Conservation (phyloP, 352 stramenopile species). For the Phytopythium chamaehyphon region DNA sequence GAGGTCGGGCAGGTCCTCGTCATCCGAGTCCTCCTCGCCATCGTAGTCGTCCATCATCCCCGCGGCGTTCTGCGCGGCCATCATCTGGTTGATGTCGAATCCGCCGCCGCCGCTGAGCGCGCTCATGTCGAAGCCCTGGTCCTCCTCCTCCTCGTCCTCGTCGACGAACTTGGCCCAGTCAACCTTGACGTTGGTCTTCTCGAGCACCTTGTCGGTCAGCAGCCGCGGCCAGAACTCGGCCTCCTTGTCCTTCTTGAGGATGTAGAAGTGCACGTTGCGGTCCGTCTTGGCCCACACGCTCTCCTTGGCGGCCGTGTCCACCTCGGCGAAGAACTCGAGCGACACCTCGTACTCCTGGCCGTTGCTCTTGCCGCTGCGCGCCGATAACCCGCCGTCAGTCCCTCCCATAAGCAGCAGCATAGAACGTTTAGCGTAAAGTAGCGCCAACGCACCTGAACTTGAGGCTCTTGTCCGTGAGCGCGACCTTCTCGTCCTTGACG, state of each 20-base stretch:
- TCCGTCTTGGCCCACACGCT: slow-evolving; percentile 95
- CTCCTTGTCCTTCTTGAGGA: slow-evolving; percentile 94
- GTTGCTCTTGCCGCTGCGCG: slow-evolving; percentile 86
- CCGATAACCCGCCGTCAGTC: neutral
- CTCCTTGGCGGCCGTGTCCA: slow-evolving; percentile 86
- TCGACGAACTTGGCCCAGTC: slow-evolving; percentile 97
- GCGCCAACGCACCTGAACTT: slow-evolving; percentile 78
- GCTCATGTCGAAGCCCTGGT: slow-evolving; percentile 83
- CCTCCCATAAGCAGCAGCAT: slow-evolving; percentile 1
- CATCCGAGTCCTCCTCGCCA: slow-evolving; percentile 57
- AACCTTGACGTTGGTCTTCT: slow-evolving; percentile 96
- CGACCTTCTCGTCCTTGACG: slow-evolving; percentile 92
- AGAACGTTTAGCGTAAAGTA: no score
- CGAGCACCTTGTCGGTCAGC: slow-evolving; percentile 93
- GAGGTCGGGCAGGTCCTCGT: slow-evolving; percentile 83
- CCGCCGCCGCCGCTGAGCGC: slow-evolving; percentile 81
- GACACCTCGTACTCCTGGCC: slow-evolving; percentile 92
- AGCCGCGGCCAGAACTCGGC: slow-evolving; percentile 95
- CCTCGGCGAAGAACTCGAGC: slow-evolving; percentile 95
- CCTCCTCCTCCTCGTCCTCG: slow-evolving; percentile 94
- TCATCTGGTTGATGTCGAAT: slow-evolving; percentile 96
- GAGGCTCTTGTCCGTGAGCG: slow-evolving; percentile 86
- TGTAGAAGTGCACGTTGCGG: slow-evolving; percentile 94
- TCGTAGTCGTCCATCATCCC: slow-evolving; percentile 58
- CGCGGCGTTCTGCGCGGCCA: slow-evolving; percentile 80